Evolutionary conservation across 106 monocot species (phyloP).

Genomic region (Acanthochlamys bracteata): DNA sequence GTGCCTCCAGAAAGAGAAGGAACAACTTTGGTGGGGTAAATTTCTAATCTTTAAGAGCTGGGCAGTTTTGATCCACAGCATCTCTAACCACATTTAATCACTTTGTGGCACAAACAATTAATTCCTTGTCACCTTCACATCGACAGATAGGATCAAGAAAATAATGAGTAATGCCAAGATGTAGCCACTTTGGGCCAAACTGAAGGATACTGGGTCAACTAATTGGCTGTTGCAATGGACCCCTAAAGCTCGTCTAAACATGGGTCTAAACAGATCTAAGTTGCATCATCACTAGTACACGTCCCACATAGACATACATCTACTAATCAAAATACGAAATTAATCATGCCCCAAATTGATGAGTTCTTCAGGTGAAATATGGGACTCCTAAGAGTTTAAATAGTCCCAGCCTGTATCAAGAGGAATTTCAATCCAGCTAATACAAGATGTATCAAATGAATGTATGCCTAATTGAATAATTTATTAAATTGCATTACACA

Average conservation of each 20-base stretch:
- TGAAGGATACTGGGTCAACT: background rate
- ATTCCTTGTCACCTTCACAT: background rate
- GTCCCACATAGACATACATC: too few relatives aligned
- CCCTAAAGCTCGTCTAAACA: background rate
- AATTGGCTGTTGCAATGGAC: background rate
- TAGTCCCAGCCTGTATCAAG: too few relatives aligned
- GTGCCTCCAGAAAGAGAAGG: background rate
- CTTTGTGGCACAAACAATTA: background rate
- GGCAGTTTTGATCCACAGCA: background rate
- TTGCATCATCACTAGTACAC: too few relatives aligned
- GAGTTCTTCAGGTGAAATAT: too few relatives aligned
- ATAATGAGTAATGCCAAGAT: background rate
- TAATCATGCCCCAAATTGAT: too few relatives aligned
- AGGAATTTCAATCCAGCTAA: too few relatives aligned
- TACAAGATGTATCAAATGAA: too few relatives aligned
- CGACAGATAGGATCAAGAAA: background rate
- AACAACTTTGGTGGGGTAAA: conserved; percentile 6
- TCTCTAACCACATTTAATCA: background rate
- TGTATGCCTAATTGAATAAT: too few relatives aligned
- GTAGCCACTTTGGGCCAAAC: background rate
- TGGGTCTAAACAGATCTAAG: too few relatives aligned
- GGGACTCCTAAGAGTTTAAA: too few relatives aligned
- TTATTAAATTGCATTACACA: too few relatives aligned
- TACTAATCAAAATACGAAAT: too few relatives aligned
- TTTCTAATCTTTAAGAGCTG: background rate